Conservation (phyloP, 768 basidiomycete species). For the Lactifluus rugatus region DNA sequence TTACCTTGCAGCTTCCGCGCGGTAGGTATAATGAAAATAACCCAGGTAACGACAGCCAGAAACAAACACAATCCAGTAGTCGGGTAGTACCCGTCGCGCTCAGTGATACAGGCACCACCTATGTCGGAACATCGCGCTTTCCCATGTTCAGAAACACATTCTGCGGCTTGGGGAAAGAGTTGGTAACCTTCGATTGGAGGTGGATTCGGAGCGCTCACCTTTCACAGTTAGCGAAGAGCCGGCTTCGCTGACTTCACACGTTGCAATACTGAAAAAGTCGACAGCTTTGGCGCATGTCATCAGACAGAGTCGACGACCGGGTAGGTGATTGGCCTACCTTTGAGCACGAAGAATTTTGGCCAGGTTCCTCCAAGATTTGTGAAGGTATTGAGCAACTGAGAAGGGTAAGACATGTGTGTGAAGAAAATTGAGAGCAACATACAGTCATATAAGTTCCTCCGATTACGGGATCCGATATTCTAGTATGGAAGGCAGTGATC, state of each 20-base stretch:
- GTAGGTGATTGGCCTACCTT: slow-evolving; percentile 38
- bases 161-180: slow-evolving; percentile 42
- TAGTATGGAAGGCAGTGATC: slow-evolving; percentile 97
- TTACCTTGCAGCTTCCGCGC: slow-evolving; percentile 79
- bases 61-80: slow-evolving; percentile 70
- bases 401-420: background rate
- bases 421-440: slow-evolving; percentile 22
- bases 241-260: slow-evolving; percentile 62
- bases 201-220: slow-evolving; percentile 32
- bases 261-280: slow-evolving; percentile 78
- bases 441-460: slow-evolving; percentile 99
- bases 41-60: slow-evolving; percentile 63
- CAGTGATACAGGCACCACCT: slow-evolving; percentile 71
- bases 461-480: slow-evolving; percentile 90
- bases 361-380: slow-evolving; percentile 96
- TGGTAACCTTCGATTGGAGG: background rate
- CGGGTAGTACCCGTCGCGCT: slow-evolving; percentile 87
- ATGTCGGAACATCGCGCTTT: slow-evolving; percentile 66
- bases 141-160: slow-evolving; percentile 91
- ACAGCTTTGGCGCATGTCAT: slow-evolving; percentile 44
- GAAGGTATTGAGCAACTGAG: slow-evolving; percentile 86
- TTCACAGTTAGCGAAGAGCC: slow-evolving; percentile 41
- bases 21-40: slow-evolving; percentile 74
- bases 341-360: slow-evolving; percentile 95
- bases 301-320: slow-evolving; percentile 1